These are phyloP conservation scores for Quercus alba DNA, from an alignment of 306 rosid genomes.

Conservation along the genomic window DNA sequence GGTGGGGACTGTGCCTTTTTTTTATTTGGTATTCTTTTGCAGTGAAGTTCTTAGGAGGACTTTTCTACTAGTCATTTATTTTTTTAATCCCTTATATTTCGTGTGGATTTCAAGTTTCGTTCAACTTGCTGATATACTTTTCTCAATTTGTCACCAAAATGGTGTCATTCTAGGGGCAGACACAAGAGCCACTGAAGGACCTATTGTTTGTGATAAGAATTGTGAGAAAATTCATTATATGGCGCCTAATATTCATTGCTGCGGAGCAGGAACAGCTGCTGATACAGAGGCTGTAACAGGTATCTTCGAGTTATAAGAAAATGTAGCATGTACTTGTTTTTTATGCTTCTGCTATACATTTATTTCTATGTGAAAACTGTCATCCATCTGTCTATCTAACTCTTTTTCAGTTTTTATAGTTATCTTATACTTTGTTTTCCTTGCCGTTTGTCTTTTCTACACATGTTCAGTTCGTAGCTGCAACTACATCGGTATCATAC, in stretches of 20 bases:
- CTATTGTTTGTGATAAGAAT: conserved; percentile 51
- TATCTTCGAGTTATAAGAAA: conserved; percentile 10
- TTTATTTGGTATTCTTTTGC: not conserved
- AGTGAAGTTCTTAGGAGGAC: not conserved
- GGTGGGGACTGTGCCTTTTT: not conserved
- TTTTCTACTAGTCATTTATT: not conserved
- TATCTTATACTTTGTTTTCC: not conserved
- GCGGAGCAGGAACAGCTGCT: conserved; percentile 71
- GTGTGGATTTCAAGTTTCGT: not conserved
- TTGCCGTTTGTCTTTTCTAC: conserved; percentile 12
- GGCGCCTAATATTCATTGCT: conserved; percentile 62
- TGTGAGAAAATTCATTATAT: conserved; percentile 60
- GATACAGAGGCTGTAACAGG: conserved; percentile 75
- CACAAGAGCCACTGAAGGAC: conserved; percentile 58
- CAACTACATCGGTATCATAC: conserved; percentile 62
- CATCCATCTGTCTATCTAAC: too few relatives aligned
- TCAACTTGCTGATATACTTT: not conserved
- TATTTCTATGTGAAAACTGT: not conserved
- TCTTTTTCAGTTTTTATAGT: not conserved
- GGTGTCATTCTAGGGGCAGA: conserved; percentile 66
- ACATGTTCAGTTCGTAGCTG: conserved; percentile 58
- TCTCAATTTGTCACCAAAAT: conserved; percentile 30
- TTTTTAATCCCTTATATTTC: not conserved
- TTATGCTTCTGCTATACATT: not conserved
- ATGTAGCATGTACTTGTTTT: not conserved